Base-by-base conservation (phyloP, 139 green algal species). In the Closterium sp. region DNA sequence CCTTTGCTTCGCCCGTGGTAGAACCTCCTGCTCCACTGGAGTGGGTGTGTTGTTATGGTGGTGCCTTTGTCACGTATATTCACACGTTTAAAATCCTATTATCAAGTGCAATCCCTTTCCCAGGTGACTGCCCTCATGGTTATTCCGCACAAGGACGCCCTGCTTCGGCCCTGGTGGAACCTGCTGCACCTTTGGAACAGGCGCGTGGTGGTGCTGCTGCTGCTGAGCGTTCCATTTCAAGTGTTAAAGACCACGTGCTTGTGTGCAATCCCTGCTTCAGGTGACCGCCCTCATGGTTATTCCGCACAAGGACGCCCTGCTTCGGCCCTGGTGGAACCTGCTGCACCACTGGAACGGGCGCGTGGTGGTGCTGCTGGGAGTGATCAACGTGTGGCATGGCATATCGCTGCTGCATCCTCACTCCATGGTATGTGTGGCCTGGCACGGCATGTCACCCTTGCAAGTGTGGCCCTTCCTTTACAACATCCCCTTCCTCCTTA, bases 291-390 rank as follows among this genome's bases (percentile, higher is more conserved):
- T 85, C 81, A 85, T 85, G 81, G 30, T 85, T 0, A 34, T 34
- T 1, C 81, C 81, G 7, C 81, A 85, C 7, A 85, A 85, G 81
- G 81, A 85, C 81, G 81, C 81, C 2, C 81, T 85, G 0, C 81
- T 85, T 0, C 81, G 81, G 12, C 81, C 81, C n/a, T 85, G 81
- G 81, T 85, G 81, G 81, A 85, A 85, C 81, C 30, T 85, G 4
- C 89, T 94, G 38, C 91, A 90, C 25, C 81, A 91, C 76, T 94
- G 43, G 87, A 34, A 64, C 23, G 43, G 43, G 12, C 55, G 28
- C 86, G 31, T 89, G 8, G 55, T 85, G 38, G 87, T 90, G 43
- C 87, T 64, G 21, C 23, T 55, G 33, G 86, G 21, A 32, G 4
- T 85, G n/a, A 32, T 85, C 81, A 85, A 85, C 81, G 81, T 85